A percentile compares a stretch with the other conserved stretches of the same genome.
Evolutionary conservation across 768 basidiomycete species (phyloP).

Genomic region (Lactarius hengduanensis): DNA sequence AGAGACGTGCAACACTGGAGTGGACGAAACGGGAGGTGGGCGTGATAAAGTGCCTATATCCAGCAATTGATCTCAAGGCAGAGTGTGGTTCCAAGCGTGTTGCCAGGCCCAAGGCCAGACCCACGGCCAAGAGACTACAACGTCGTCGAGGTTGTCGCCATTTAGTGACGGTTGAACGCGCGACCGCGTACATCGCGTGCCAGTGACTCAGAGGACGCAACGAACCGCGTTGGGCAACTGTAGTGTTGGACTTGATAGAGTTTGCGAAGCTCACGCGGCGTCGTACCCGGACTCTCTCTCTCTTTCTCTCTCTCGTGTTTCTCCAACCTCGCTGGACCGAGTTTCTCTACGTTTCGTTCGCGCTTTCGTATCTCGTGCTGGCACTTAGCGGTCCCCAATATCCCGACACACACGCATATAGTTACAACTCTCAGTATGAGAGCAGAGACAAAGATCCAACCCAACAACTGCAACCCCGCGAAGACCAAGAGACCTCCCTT

Average conservation of each 20-base stretch:
- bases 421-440: neutral
- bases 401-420: neutral
- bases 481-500: slow-evolving; percentile 19
- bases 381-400: slow-evolving; percentile 7
- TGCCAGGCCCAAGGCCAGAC: slow-evolving; percentile 18
- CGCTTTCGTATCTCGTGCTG: slow-evolving; percentile 25
- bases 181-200: slow-evolving; percentile 7
- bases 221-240: neutral
- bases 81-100: slow-evolving; percentile 17
- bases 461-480: neutral
- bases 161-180: neutral
- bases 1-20: slow-evolving; percentile 8
- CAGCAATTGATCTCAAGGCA: slow-evolving; percentile 16
- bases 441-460: neutral
- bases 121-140: slow-evolving; percentile 14
- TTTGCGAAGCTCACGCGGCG: neutral
- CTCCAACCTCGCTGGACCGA: slow-evolving; percentile 15
- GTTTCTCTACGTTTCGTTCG: slow-evolving; percentile 15
- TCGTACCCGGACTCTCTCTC: neutral
- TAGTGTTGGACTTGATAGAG: neutral
- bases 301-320: neutral
- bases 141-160: slow-evolving; percentile 21
- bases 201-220: neutral
- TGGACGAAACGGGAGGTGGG: slow-evolving; percentile 4
- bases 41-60: slow-evolving; percentile 12